Percentiles rank a stretch among this genome's conserved stretches.
Evolutionary conservation across 2,329 filamentous ascomycete species (phyloP).

Genomic region (Calonectria fujianensis): DNA sequence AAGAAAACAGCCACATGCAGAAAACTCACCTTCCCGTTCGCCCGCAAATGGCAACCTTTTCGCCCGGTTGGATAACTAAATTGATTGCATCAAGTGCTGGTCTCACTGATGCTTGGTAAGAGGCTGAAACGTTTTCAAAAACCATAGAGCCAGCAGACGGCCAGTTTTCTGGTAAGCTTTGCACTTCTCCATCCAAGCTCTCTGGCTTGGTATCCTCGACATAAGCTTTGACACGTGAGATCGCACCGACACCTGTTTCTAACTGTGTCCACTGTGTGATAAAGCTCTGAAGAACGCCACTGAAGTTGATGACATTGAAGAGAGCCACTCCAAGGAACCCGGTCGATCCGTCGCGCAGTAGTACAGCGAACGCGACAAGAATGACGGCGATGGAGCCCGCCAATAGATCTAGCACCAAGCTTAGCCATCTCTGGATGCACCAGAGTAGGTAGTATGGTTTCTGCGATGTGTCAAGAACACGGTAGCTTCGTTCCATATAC

Average conservation of each 20-base stretch:
- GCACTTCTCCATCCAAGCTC: not conserved
- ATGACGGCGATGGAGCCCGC: not conserved
- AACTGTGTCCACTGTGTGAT: constrained; percentile 10
- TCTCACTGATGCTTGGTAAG: not conserved
- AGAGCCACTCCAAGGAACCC: constrained; percentile 12
- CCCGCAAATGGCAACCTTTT: constrained; percentile 18
- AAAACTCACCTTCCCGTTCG: constrained; percentile 10
- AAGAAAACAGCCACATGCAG: not conserved
- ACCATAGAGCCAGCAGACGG: not conserved
- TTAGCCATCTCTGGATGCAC: constrained; percentile 8
- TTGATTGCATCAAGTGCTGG: not conserved
- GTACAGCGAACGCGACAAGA: not conserved
- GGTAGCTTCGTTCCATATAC: constrained; percentile 12
- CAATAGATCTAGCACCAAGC: not conserved
- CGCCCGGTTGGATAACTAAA: not conserved
- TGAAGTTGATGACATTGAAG: constrained; percentile 21
- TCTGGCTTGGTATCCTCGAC: not conserved
- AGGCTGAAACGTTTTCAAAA: constrained; percentile 8
- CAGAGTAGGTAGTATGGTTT: constrained; percentile 4
- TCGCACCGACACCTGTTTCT: not conserved
- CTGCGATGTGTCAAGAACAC: not conserved
- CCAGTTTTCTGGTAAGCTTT: not conserved
- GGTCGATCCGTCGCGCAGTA: not conserved
- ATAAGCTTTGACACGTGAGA: not conserved
- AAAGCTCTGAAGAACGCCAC: not conserved